Evolutionary conservation across 1,139 yeast genomes (phyloP).

Genomic region (Lodderomyces orthopsilosis): DNA sequence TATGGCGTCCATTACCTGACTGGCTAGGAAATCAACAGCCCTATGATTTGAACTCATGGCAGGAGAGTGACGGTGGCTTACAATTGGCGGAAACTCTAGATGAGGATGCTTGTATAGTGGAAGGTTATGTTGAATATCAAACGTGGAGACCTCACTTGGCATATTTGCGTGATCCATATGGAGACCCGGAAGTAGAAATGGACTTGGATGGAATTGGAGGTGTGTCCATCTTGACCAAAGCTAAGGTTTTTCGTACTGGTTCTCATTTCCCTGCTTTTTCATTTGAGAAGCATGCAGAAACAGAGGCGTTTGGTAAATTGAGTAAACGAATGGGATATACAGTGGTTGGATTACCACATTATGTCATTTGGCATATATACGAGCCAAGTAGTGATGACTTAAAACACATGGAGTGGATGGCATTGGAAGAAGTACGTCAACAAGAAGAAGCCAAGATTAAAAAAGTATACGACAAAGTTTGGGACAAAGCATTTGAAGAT

Average conservation of each 20-base stretch:
- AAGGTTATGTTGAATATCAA: conserved; percentile 88
- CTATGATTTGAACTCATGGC: conserved; percentile 89
- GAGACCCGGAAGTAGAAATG: conserved; percentile 84
- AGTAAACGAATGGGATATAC: conserved; percentile 77
- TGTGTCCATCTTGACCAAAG: conserved; percentile 78
- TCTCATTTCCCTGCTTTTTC: conserved; percentile 90
- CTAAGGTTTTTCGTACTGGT: conserved; percentile 75
- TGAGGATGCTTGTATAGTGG: conserved; percentile 88
- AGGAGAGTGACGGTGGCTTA: conserved; percentile 79
- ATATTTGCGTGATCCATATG: conserved; percentile 79
- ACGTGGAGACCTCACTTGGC: conserved; percentile 94
- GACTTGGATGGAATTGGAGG: conserved; percentile 92
- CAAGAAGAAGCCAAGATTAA: conserved; percentile 63
- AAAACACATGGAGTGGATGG: conserved; percentile 97
- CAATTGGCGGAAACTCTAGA: conserved; percentile 73
- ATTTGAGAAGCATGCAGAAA: conserved; percentile 87
- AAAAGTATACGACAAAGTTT: conserved; percentile 69
- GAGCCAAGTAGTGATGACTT: conserved; percentile 86
- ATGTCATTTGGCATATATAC: conserved; percentile 89
- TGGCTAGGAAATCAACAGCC: conserved; percentile 91
- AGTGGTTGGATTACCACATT: conserved; percentile 84
- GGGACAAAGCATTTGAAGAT: conserved; percentile 76
- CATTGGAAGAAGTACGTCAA: conserved; percentile 78
- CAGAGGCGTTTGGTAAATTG: conserved; percentile 89
- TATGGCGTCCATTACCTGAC: conserved; percentile 89